These are phyloP conservation scores for Zarea fungicola DNA, from an alignment of 2,329 filamentous ascomycete genomes.

Conservation along the genomic window DNA sequence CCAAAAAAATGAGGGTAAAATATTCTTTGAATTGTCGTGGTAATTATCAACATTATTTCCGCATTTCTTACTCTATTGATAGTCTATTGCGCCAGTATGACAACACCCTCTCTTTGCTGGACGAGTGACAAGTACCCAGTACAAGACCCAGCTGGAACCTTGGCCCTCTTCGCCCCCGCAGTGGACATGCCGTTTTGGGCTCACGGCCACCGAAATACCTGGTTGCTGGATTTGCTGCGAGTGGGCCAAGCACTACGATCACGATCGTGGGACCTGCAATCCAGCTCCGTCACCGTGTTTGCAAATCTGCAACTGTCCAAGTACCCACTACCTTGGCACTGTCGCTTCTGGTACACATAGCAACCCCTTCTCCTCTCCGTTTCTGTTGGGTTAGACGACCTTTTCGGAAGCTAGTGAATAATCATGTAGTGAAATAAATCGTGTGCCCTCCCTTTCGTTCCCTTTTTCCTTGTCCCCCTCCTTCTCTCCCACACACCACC, in stretches of 20 bases:
- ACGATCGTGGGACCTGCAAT: slow-evolving; percentile 4
- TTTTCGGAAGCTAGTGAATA: background rate
- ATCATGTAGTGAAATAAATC: slow-evolving; percentile 3
- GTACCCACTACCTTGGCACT: too few species aligned
- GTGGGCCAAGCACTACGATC: slow-evolving; percentile 8
- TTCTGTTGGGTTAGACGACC: slow-evolving; percentile 1
- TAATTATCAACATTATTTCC: background rate
- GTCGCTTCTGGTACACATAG: too few species aligned
- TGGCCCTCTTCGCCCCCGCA: background rate
- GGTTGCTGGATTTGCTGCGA: too few species aligned
- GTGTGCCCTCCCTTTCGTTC: slow-evolving; percentile 4
- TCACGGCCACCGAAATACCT: background rate
- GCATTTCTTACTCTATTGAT: background rate
- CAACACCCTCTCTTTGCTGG: too few species aligned
- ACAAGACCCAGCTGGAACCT: slow-evolving; percentile 9
- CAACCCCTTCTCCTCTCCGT: too few species aligned
- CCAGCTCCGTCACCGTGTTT: too few species aligned
- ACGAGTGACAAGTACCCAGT: slow-evolving; percentile 7
- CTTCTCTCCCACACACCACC: slow-evolving; percentile 15
- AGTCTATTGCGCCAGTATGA: slow-evolving; percentile 12
- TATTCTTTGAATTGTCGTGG: background rate
- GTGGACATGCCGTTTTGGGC: background rate
- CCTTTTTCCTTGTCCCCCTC: slow-evolving; percentile 10
- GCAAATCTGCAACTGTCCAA: too few species aligned
- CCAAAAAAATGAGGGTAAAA: background rate